A percentile compares a stretch with the other conserved stretches of the same genome.
Conservation (phyloP, 257 asterid genomes). For the Ballota nigra region DNA sequence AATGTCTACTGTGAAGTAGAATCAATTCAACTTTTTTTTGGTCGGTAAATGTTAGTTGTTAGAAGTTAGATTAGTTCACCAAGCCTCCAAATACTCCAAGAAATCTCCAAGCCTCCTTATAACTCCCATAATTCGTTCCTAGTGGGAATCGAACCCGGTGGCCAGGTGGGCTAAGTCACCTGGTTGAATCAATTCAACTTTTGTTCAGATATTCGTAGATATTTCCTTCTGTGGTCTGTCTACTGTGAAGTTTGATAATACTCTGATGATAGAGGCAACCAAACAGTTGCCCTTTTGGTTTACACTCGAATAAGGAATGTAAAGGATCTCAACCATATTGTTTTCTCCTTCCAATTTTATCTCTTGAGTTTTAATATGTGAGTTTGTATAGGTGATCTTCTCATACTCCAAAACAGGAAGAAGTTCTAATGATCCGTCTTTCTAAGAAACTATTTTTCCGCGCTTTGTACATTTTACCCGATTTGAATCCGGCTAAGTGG, state of each 20-base stretch:
- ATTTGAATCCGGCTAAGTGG: not conserved
- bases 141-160: no score
- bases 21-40: no score
- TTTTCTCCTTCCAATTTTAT: conserved; percentile 2
- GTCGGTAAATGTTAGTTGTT: no score
- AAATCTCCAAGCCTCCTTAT: no score
- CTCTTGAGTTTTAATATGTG: not conserved
- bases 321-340: no score
- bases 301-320: no score
- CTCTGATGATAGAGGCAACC: not conserved
- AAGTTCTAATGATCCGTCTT: not conserved
- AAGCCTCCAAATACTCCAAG: no score
- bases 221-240: not conserved
- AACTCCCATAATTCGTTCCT: no score
- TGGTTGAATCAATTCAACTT: not conserved
- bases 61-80: no score
- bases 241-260: not conserved
- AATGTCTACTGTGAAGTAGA: no score
- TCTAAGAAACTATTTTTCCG: not conserved
- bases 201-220: not conserved
- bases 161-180: no score
- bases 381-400: not conserved
- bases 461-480: not conserved
- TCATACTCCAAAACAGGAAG: not conserved
- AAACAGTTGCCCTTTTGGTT: no score